A percentile compares a stretch with the other conserved stretches of the same genome.
These are phyloP conservation scores for Yamadazyma akitaensis DNA, from an alignment of 805 yeast species.

Conservation along the genomic window DNA sequence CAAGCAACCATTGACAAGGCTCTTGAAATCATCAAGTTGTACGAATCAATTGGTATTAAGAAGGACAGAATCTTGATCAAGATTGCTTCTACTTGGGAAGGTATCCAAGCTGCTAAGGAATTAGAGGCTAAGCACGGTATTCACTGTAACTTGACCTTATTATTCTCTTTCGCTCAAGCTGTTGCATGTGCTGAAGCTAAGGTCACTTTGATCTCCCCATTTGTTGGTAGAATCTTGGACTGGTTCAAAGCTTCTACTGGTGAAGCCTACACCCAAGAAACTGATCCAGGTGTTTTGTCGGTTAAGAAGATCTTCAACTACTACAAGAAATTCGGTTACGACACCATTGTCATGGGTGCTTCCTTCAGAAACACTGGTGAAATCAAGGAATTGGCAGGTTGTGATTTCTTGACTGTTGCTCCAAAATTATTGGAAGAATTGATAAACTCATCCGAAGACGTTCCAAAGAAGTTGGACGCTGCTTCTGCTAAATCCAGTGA, in stretches of 20 bases:
- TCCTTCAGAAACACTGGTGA: conserved; percentile 97
- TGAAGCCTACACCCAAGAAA: conserved; percentile 70
- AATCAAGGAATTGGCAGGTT: conserved; percentile 95
- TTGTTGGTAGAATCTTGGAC: conserved; percentile 98
- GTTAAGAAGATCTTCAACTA: conserved; percentile 90
- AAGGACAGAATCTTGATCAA: conserved; percentile 93
- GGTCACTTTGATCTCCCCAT: conserved; percentile 95
- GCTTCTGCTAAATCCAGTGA: conserved; percentile 51
- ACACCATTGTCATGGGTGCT: conserved; percentile 99
- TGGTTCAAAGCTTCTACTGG: conserved; percentile 97
- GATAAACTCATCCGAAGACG: conserved; percentile 68
- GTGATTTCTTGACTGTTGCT: conserved; percentile 92
- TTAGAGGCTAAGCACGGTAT: conserved; percentile 86
- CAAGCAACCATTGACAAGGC: conserved; percentile 95
- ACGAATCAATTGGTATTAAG: conserved; percentile 77
- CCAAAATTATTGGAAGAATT: conserved; percentile 90
- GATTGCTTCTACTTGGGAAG: conserved; percentile 98
- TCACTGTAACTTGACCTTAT: conserved; percentile 92
- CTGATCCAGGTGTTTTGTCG: conserved; percentile 95
- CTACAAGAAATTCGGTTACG: conserved; percentile 95
- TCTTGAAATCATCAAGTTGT: conserved; percentile 79
- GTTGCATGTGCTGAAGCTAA: conserved; percentile 98
- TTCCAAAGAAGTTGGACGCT: conserved; percentile 80
- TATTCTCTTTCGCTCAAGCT: conserved; percentile 95
- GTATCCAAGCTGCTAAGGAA: conserved; percentile 97